A percentile compares a stretch with the other conserved stretches of the same genome.
These are phyloP conservation scores for Ogataea haglerorum DNA, from an alignment of 805 yeast genomes.

Conservation along the genomic window DNA sequence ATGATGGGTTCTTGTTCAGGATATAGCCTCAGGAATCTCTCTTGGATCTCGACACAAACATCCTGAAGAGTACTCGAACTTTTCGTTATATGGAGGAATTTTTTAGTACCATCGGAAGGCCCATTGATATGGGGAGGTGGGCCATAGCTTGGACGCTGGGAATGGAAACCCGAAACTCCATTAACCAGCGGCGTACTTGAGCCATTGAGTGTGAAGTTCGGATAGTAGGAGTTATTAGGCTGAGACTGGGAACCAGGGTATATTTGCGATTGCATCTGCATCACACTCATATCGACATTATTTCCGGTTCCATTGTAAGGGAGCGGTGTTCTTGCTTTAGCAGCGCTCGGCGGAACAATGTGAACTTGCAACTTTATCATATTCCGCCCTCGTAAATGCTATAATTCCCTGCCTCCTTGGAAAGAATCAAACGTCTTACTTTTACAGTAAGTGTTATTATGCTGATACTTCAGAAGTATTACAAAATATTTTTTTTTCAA, in stretches of 20 bases:
- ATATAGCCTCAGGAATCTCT: constrained; percentile 58
- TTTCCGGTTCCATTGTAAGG: constrained; percentile 1
- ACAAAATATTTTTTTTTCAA: constrained; percentile 4
- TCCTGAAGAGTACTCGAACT: constrained; percentile 43
- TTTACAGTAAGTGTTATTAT: not conserved
- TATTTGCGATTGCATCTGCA: constrained; percentile 7
- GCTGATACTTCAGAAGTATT: not conserved
- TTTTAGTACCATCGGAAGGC: constrained; percentile 25
- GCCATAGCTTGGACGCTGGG: constrained; percentile 3
- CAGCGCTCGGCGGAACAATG: constrained; percentile 27
- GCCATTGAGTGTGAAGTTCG: constrained; percentile 21
- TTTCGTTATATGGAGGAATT: constrained; percentile 63
- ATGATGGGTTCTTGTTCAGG: constrained; percentile 56
- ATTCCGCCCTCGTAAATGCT: not conserved
- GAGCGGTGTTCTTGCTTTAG: constrained; percentile 2
- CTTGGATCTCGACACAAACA: constrained; percentile 52
- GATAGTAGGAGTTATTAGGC: constrained; percentile 11
- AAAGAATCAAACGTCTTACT: not conserved
- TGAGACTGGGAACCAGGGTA: constrained; percentile 9
- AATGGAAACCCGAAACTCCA: constrained; percentile 8
- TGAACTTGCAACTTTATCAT: constrained; percentile 30
- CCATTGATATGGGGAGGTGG: constrained; percentile 16
- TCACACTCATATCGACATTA: constrained; percentile 6
- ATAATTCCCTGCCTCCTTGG: not conserved
- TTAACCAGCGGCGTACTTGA: constrained; percentile 27